phyloP scores from a whole-genome alignment of 768 basidiomycete genomes.

The Leccinellum luteum region DNA sequence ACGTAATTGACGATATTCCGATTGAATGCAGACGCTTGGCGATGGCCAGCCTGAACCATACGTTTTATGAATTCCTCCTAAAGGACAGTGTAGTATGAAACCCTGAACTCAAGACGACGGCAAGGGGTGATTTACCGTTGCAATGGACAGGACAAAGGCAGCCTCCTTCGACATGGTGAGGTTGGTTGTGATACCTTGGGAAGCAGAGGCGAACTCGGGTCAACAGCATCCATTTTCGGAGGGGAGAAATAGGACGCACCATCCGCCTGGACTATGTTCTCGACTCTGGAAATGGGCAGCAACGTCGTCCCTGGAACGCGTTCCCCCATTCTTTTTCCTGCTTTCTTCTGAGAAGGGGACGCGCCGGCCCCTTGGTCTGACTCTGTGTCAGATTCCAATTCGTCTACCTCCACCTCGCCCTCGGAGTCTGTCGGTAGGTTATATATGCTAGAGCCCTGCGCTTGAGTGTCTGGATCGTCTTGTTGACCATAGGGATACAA shows the following conservation, averaged over 20 bases:
- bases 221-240: constrained; percentile 7
- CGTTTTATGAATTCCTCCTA: constrained; percentile 88
- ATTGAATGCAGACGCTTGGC: constrained; percentile 57
- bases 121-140: constrained; percentile 51
- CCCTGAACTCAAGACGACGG: constrained; percentile 9
- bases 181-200: constrained; percentile 53
- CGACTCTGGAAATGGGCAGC: constrained; percentile 63
- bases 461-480: constrained; percentile 24
- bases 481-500: constrained; percentile 30
- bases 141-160: constrained; percentile 68
- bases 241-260: constrained; percentile 41
- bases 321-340: constrained; percentile 31
- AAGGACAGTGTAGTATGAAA: constrained; percentile 8
- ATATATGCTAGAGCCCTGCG: constrained; percentile 27
- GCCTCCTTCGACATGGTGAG: constrained; percentile 76
- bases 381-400: constrained; percentile 33
- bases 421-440: constrained; percentile 35
- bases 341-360: constrained; percentile 27
- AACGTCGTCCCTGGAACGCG: constrained; percentile 65
- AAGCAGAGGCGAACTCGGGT: constrained; percentile 15
- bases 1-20: constrained; percentile 62
- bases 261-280: constrained; percentile 78
- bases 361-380: constrained; percentile 27
- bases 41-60: constrained; percentile 65
- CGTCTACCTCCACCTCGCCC: constrained; percentile 33